Conservation (phyloP, 2,329 filamentous ascomycete genomes). For the Aspergillus tamarii region DNA sequence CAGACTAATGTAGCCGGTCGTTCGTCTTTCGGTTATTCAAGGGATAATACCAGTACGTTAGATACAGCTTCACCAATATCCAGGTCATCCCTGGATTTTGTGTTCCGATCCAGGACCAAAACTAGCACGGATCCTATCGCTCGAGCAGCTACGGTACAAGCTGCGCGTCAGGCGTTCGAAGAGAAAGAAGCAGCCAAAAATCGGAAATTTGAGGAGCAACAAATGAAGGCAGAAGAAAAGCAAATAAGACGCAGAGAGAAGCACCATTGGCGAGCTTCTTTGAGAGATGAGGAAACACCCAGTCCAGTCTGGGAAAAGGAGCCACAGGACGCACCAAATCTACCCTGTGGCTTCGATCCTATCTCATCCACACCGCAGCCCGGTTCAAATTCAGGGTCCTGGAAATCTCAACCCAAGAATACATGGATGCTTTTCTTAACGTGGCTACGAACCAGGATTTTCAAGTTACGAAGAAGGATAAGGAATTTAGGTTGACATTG, state of each 20-base stretch:
- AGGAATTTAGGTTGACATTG: conserved; percentile 28
- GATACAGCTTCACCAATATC: conserved; percentile 57
- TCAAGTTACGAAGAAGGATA: conserved; percentile 51
- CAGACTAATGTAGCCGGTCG: conserved; percentile 57
- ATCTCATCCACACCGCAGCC: conserved; percentile 9
- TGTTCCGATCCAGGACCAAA: conserved; percentile 54
- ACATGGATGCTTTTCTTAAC: conserved; percentile 60
- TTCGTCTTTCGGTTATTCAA: conserved; percentile 51
- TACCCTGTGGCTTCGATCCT: conserved; percentile 4
- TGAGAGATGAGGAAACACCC: conserved; percentile 19
- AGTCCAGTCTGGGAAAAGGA: conserved; percentile 19
- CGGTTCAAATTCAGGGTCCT: conserved; percentile 24
- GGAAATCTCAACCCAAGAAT: conserved; percentile 39
- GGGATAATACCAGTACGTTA: conserved; percentile 54
- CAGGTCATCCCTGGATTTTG: conserved; percentile 60
- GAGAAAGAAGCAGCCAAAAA: conserved; percentile 63
- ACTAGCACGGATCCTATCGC: conserved; percentile 56
- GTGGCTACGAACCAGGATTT: conserved; percentile 59
- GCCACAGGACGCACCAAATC: conserved; percentile 25
- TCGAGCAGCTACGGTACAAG: conserved; percentile 59
- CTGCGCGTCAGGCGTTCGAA: conserved; percentile 60
- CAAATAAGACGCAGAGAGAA: conserved; percentile 49
- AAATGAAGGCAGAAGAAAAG: conserved; percentile 51
- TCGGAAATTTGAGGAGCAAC: conserved; percentile 57
- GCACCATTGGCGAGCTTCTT: conserved; percentile 30